Evolutionary conservation across 352 stramenopile species (phyloP), one percentile per base, ranked within the genome.

Genomic region (Phytophthora cryptogea): DNA sequence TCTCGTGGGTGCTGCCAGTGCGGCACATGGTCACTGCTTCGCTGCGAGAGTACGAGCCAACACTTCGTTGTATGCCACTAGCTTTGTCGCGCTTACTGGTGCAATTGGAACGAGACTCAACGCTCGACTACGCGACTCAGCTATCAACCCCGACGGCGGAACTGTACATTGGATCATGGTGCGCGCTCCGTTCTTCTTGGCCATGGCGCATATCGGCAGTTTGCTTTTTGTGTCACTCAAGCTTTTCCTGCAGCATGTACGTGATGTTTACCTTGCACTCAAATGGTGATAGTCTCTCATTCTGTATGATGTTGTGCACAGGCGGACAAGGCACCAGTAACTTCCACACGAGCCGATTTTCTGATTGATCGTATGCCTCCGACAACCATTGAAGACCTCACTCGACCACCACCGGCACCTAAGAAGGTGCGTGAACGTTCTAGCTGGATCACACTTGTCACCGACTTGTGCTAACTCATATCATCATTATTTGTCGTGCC

Each of bases 91-190:
- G 27, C 72, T 92, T n/a, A 82, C 68, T 26, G 60, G 88, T 11
- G 74, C 70, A 8, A 80, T 90, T 16, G 83, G 85, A 28, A 75
- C 75, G 42, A 80, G 84, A 10, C 63, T 94, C 31, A 94, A 94
- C 49, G 84, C 82, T 13, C 71, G 84, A 11, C 59, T 94, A 2
- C 75, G 79, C 0, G 75, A 83, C 10, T 92, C 82, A 0, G 84
- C 84, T 30, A 92, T 94, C 56, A 85, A 92, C 43, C 85, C 83
- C 2, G 74, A 89, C 1, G 83, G 83, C 11, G 83, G 85, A 7
- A 92, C 85, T 6, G 48, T 94, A 32, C 82, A 94, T 65, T 94
- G 80, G 85, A 69, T 66, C 40, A 68, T 90, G 57, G 63, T 92
- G 11, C 69, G 74, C 0, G 83, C 80, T 42, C 80, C 85, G 9